Percentiles rank a stretch among this genome's conserved stretches.
Evolutionary conservation across 148 eudicot species (phyloP).

Genomic region (Nepenthes mirabilis): DNA sequence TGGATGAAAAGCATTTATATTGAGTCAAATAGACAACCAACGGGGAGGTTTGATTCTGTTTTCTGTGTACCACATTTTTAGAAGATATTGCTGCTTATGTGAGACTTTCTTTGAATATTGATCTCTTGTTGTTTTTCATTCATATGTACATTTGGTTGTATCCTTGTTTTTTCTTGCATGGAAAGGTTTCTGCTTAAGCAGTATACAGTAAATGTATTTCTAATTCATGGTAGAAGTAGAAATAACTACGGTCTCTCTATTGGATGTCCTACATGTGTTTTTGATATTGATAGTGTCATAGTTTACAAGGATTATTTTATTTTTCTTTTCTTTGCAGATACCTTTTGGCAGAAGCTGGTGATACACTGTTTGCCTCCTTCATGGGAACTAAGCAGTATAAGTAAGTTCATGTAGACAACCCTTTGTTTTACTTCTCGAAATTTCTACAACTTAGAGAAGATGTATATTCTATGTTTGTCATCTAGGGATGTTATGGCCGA

Average conservation of each 20-base stretch:
- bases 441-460: constrained; percentile 5
- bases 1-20: too few species aligned
- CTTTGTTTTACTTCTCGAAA: neutral
- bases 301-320: neutral
- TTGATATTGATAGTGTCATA: neutral
- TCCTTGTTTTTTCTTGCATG: too few species aligned
- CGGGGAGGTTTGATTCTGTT: too few species aligned
- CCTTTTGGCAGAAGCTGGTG: constrained; percentile 91
- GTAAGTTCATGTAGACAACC: constrained; percentile 31
- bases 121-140: too few species aligned
- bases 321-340: constrained; percentile 35
- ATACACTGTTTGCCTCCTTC: constrained; percentile 92
- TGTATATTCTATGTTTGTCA: constrained; percentile 7
- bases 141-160: too few species aligned
- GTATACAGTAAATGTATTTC: too few species aligned
- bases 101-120: too few species aligned
- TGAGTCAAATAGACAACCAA: too few species aligned
- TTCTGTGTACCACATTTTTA: too few species aligned
- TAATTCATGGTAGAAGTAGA: too few species aligned
- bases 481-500: constrained; percentile 93
- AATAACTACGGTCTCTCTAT: neutral
- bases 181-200: too few species aligned
- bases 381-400: constrained; percentile 91
- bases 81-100: too few species aligned
- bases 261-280: neutral